phyloP scores from a whole-genome alignment of 495 filamentous ascomycete species.

The Penicillium desertorum region DNA sequence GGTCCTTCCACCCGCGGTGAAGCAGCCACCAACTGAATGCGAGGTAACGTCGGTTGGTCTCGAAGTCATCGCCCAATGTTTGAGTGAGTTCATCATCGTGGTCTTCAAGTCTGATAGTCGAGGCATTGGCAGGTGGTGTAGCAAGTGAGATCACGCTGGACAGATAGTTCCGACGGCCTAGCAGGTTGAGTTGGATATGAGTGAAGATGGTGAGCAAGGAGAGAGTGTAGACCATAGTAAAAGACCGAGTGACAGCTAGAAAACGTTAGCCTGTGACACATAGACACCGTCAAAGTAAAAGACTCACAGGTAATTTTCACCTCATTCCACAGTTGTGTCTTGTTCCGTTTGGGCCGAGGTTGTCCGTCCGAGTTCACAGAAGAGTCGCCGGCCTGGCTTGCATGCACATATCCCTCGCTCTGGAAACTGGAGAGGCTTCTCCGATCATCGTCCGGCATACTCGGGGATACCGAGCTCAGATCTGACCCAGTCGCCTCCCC shows the following conservation, averaged over 20 bases:
- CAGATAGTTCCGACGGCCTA: slow-evolving; percentile 91
- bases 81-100: slow-evolving; percentile 79
- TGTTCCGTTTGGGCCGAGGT: slow-evolving; percentile 67
- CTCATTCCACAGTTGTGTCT: slow-evolving; percentile 94
- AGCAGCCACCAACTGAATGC: slow-evolving; percentile 98
- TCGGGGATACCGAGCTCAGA: slow-evolving; percentile 70
- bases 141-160: slow-evolving; percentile 90
- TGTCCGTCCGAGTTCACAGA: slow-evolving; percentile 35
- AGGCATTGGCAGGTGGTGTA: slow-evolving; percentile 54
- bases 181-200: slow-evolving; percentile 93
- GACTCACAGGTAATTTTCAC: slow-evolving; percentile 88
- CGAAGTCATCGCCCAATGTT: slow-evolving; percentile 85
- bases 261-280: slow-evolving; percentile 2
- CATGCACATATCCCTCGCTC: slow-evolving; percentile 76
- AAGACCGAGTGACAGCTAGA: slow-evolving; percentile 81
- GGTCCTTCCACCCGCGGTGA: slow-evolving; percentile 80
- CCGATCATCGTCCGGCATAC: slow-evolving; percentile 79
- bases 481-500: slow-evolving; percentile 57
- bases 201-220: slow-evolving; percentile 89
- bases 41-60: slow-evolving; percentile 89
- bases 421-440: slow-evolving; percentile 72
- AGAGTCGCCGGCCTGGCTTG: slow-evolving; percentile 67
- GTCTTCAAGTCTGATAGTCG: slow-evolving; percentile 83
- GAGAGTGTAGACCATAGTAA: slow-evolving; percentile 89
- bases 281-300: too few species aligned